Percentiles rank a stretch among this genome's conserved stretches.
phyloP scores from a whole-genome alignment of 192 early-diverging fungal species.

The Linnemannia exigua region DNA sequence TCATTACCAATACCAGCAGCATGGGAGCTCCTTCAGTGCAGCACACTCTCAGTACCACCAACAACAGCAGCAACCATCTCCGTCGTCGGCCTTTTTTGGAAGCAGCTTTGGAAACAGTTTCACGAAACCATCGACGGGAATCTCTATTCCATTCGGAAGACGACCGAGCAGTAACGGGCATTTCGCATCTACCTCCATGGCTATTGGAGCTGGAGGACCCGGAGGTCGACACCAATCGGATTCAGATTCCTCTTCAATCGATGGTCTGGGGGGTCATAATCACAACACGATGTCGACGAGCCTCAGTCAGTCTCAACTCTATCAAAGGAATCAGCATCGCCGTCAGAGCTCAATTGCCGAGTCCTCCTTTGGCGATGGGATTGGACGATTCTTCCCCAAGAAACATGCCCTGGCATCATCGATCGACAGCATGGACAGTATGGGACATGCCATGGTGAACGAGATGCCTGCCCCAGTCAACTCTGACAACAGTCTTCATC shows the following conservation, averaged over 20 bases:
- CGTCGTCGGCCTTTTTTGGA: constrained; percentile 5
- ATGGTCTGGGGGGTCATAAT: constrained; percentile 8
- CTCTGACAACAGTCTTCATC: constrained; percentile 3
- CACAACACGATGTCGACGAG: constrained; percentile 3
- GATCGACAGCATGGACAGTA: constrained; percentile 32
- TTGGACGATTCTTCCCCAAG: constrained; percentile 47
- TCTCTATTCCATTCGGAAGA: constrained; percentile 37
- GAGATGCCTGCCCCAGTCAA: constrained; percentile 1
- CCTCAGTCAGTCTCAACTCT: constrained; percentile 2
- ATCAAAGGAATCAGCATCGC: constrained; percentile 9
- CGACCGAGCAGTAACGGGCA: constrained; percentile 16
- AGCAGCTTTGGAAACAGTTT: constrained; percentile 28
- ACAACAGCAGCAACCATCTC: constrained; percentile 30
- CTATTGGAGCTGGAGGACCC: neutral
- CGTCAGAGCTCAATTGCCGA: constrained; percentile 33
- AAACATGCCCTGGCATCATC: constrained; percentile 15
- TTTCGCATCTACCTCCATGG: neutral
- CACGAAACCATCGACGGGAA: constrained; percentile 25
- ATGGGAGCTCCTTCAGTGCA: neutral
- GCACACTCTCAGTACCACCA: constrained; percentile 1
- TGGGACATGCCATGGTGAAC: constrained; percentile 3
- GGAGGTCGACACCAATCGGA: constrained; percentile 17
- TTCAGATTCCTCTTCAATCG: constrained; percentile 31
- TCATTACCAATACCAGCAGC: constrained; percentile 20
- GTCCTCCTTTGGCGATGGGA: constrained; percentile 42